phyloP scores from a whole-genome alignment of 352 stramenopile genomes.

The Pythium periplocum region DNA sequence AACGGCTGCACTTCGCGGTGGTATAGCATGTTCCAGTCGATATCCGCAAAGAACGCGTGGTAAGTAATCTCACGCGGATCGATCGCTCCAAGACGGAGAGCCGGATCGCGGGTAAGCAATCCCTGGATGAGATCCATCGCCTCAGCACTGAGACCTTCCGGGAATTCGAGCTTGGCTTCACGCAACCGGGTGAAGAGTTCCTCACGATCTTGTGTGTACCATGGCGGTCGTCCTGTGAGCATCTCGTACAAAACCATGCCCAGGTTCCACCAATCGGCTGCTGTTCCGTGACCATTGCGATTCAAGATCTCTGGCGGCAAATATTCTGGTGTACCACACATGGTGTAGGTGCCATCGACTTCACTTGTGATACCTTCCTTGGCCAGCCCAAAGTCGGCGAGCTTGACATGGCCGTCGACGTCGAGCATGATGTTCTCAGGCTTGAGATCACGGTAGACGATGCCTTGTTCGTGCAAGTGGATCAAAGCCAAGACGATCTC shows the following conservation, averaged over 20 bases:
- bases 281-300: constrained; percentile 64
- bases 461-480: constrained; percentile 80
- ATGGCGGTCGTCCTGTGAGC: constrained; percentile 66
- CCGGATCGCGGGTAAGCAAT: constrained; percentile 90
- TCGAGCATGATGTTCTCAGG: constrained; percentile 87
- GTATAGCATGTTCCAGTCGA: constrained; percentile 79
- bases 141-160: constrained; percentile 50
- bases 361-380: constrained; percentile 73
- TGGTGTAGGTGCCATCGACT: constrained; percentile 73
- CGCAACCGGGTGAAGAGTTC: constrained; percentile 67
- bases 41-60: constrained; percentile 77
- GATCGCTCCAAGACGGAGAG: constrained; percentile 86
- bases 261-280: constrained; percentile 85
- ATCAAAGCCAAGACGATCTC: constrained; percentile 84
- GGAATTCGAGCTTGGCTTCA: constrained; percentile 67
- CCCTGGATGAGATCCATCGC: constrained; percentile 80
- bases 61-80: constrained; percentile 76
- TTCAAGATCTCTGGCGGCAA: constrained; percentile 81
- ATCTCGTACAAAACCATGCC: constrained; percentile 84
- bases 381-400: constrained; percentile 77
- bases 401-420: constrained; percentile 76
- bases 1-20: constrained; percentile 68
- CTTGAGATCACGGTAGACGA: constrained; percentile 82
- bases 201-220: constrained; percentile 78
- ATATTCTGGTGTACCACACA: constrained; percentile 87